These are phyloP conservation scores for Heritiera fomes DNA, from an alignment of 345 rosid species.

Conservation along the genomic window DNA sequence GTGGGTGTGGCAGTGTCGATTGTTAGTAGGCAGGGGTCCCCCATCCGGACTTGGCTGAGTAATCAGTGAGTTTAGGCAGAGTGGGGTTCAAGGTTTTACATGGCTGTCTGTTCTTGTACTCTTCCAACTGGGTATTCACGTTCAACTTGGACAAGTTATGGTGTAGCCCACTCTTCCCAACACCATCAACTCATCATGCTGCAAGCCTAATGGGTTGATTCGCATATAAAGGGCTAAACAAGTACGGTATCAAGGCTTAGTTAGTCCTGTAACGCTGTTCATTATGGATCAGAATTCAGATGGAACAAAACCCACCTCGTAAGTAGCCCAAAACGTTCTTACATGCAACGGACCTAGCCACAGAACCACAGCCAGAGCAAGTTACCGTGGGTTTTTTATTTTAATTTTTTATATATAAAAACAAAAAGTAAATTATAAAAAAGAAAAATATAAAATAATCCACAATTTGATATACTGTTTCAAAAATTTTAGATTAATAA, in stretches of 20 bases:
- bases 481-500: too few species aligned
- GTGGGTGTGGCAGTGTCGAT: background rate
- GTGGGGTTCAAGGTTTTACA: conserved; percentile 3
- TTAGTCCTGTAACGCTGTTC: background rate
- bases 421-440: too few species aligned
- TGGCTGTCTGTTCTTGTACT: background rate
- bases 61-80: conserved; percentile 18
- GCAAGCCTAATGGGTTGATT: background rate
- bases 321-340: background rate
- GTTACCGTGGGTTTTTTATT: too few species aligned
- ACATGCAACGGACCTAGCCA: too few species aligned
- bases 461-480: too few species aligned
- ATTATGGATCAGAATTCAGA: background rate
- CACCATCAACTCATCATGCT: background rate
- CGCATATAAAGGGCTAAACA: background rate
- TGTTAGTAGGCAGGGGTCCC: conserved; percentile 14
- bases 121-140: too few species aligned
- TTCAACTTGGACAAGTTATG: background rate
- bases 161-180: background rate
- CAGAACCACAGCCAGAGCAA: too few species aligned
- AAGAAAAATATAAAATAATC: too few species aligned
- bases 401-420: too few species aligned
- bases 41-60: conserved; percentile 13
- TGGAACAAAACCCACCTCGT: background rate
- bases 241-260: background rate